phyloP scores from a whole-genome alignment of 1,139 yeast genomes.

The Lodderomyces oxycetoniae region DNA sequence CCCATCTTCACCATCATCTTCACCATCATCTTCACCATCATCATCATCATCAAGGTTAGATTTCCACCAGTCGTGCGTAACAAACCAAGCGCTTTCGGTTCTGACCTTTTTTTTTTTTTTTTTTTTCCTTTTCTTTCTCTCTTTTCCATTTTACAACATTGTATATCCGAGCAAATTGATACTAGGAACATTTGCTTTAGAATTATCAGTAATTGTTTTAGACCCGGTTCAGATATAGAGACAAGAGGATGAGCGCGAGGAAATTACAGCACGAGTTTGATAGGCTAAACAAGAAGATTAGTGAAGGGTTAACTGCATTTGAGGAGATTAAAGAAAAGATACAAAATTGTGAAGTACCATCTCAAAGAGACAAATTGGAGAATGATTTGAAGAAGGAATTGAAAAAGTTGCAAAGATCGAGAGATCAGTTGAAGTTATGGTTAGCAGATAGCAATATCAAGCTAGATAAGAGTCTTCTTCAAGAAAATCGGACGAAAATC shows the following conservation, averaged over 20 bases:
- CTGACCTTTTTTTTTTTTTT: neutral
- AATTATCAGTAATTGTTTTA: too few species aligned
- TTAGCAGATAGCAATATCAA: slow-evolving; percentile 87
- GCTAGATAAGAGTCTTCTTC: slow-evolving; percentile 69
- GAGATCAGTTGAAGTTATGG: slow-evolving; percentile 97
- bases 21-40: too few species aligned
- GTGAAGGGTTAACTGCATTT: slow-evolving; percentile 86
- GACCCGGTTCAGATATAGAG: too few species aligned
- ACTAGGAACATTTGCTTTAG: too few species aligned
- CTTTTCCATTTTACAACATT: too few species aligned
- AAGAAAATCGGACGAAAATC: slow-evolving; percentile 77
- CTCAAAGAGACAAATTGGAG: slow-evolving; percentile 93
- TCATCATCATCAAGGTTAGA: too few species aligned
- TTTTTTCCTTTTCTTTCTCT: slow-evolving; percentile 1
- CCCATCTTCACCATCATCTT: too few species aligned
- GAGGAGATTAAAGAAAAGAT: slow-evolving; percentile 86
- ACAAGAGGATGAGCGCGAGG: slow-evolving; percentile 37
- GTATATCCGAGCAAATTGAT: too few species aligned
- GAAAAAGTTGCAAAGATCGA: slow-evolving; percentile 85
- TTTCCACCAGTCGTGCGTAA: slow-evolving; percentile 1
- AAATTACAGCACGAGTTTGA: slow-evolving; percentile 77
- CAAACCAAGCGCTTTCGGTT: neutral
- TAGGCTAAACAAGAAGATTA: slow-evolving; percentile 88
- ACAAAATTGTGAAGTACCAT: slow-evolving; percentile 72
- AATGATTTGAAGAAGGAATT: slow-evolving; percentile 92